A percentile compares a stretch with the other conserved stretches of the same genome.
These are phyloP conservation scores for Apiospora kogelbergensis DNA, from an alignment of 2,329 filamentous ascomycete genomes.

Conservation along the genomic window DNA sequence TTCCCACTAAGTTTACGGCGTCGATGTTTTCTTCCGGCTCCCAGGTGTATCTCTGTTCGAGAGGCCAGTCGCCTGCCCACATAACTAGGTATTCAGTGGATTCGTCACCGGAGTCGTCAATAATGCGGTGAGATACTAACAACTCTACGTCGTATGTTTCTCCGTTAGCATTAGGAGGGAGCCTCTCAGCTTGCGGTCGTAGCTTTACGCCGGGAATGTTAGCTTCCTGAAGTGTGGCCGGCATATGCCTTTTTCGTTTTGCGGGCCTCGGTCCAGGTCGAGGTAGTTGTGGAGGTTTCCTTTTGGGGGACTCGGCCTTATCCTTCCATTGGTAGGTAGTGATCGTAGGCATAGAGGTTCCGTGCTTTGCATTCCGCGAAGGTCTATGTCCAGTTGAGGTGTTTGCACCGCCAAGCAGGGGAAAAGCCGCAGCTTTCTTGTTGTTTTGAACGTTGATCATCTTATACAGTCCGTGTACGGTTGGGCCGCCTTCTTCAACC, in stretches of 20 bases:
- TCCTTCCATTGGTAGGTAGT: too few species aligned
- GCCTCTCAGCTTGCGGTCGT: background rate
- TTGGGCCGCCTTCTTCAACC: background rate
- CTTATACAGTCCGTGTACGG: background rate
- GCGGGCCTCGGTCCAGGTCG: background rate
- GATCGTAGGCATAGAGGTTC: too few species aligned
- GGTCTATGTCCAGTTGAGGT: too few species aligned
- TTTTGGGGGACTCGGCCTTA: too few species aligned
- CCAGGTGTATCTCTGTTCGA: constrained; percentile 1
- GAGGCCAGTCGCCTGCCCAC: background rate
- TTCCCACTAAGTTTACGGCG: background rate
- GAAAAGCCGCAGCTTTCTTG: too few species aligned
- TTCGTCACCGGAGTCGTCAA: background rate
- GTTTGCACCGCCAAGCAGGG: too few species aligned
- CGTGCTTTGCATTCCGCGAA: too few species aligned
- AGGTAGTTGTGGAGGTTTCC: background rate
- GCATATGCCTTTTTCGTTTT: background rate
- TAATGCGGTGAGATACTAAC: background rate
- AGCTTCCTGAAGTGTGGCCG: background rate
- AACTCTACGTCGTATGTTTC: background rate
- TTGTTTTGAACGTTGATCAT: too few species aligned
- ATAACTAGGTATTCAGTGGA: background rate
- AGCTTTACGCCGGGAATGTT: background rate
- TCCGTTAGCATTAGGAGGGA: background rate
- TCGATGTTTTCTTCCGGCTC: constrained; percentile 1